Conservation (phyloP, 768 basidiomycete genomes). For the Amanita fuliginea region DNA sequence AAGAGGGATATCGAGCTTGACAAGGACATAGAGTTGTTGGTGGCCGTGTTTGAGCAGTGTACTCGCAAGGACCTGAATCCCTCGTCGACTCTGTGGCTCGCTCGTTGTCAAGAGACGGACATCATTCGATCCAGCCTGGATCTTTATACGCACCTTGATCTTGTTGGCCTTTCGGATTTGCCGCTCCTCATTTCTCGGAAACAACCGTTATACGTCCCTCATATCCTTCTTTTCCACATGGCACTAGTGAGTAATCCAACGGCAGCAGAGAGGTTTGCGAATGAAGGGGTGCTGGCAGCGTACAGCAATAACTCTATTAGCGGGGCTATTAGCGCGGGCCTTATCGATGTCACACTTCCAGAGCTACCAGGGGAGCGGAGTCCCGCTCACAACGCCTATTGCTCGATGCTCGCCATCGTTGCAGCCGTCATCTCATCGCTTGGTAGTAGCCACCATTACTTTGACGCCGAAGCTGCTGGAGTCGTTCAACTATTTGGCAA, state of each 20-base stretch:
- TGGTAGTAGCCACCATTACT: constrained; percentile 60
- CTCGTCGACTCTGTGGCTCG: constrained; percentile 69
- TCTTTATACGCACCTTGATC: constrained; percentile 55
- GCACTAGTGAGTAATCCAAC: constrained; percentile 64
- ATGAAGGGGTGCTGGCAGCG: constrained; percentile 69
- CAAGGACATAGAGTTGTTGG: constrained; percentile 69
- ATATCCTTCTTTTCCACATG: constrained; percentile 81
- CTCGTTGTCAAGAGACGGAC: constrained; percentile 70
- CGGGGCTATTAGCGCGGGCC: constrained; percentile 61
- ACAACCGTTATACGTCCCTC: constrained; percentile 62
- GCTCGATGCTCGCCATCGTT: constrained; percentile 72
- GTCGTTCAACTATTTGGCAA: constrained; percentile 78
- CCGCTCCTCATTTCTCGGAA: constrained; percentile 50
- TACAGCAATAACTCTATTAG: constrained; percentile 80
- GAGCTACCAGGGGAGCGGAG: constrained; percentile 69
- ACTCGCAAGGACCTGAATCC: constrained; percentile 56
- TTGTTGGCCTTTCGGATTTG: constrained; percentile 60
- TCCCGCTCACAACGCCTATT: constrained; percentile 74
- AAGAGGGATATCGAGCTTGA: constrained; percentile 56
- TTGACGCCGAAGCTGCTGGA: constrained; percentile 77
- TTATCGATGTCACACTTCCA: constrained; percentile 53
- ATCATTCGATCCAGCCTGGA: constrained; percentile 69
- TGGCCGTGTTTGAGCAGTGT: constrained; percentile 77
- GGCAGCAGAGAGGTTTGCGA: constrained; percentile 78
- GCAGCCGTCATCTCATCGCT: constrained; percentile 58